Evolutionary conservation across 208 protist species (phyloP).

Genomic region (Wallacemonas sp.): DNA sequence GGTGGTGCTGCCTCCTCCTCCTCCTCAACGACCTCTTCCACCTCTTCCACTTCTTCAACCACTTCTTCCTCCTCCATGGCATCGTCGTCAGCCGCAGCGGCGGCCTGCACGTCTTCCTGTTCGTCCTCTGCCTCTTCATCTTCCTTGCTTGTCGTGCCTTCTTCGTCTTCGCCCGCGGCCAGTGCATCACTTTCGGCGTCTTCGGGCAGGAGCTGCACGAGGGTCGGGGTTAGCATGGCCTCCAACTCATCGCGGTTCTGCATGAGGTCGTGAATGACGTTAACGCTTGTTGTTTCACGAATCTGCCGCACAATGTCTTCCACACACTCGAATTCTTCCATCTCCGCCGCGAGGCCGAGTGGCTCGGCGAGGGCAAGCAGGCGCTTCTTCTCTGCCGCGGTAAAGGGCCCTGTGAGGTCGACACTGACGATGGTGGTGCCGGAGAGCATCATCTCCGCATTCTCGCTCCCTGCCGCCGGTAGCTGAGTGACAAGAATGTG

Average conservation of each 20-base stretch:
- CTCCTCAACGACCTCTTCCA: constrained; percentile 22
- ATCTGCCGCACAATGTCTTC: constrained; percentile 73
- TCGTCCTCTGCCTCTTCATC: constrained; percentile 19
- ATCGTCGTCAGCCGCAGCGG: constrained; percentile 10
- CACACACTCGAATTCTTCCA: constrained; percentile 58
- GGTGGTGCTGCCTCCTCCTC: constrained; percentile 4
- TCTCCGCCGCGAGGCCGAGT: constrained; percentile 53
- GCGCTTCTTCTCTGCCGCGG: constrained; percentile 43
- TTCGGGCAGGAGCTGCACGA: constrained; percentile 82
- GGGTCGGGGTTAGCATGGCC: constrained; percentile 76
- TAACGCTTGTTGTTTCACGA: constrained; percentile 44
- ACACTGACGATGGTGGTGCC: constrained; percentile 60
- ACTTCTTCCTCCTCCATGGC: constrained; percentile 13
- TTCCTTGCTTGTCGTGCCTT: constrained; percentile 2
- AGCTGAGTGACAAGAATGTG: constrained; percentile 76
- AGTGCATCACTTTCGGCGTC: constrained; percentile 40
- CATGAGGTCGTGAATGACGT: constrained; percentile 77
- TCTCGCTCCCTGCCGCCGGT: constrained; percentile 18
- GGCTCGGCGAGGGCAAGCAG: constrained; percentile 62
- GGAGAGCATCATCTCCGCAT: constrained; percentile 28
- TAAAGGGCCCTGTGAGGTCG: constrained; percentile 71
- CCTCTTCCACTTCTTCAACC: constrained; percentile 10
- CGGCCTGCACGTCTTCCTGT: constrained; percentile 17
- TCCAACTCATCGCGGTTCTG: constrained; percentile 80
- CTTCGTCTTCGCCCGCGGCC: constrained; percentile 15